These are phyloP conservation scores for Aspergillus egyptiacus DNA, from an alignment of 495 filamentous ascomycete species.

Conservation along the genomic window DNA sequence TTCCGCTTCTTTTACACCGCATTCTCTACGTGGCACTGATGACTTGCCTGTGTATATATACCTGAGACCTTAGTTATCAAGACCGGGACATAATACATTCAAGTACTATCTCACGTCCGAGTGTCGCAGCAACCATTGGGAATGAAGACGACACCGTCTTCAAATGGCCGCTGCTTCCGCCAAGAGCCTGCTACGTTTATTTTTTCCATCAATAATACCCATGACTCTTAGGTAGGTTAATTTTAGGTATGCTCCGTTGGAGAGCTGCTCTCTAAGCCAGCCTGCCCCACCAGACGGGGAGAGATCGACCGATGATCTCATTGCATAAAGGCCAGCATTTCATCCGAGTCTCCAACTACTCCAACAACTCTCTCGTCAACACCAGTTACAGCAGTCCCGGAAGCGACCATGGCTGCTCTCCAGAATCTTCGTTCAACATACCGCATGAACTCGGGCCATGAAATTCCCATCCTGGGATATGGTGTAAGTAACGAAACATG, in stretches of 20 bases:
- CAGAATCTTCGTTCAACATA: slow-evolving; percentile 29
- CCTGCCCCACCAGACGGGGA: not conserved
- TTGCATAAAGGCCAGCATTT: slow-evolving; percentile 1
- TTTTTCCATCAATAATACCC: slow-evolving; percentile 6
- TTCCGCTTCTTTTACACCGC: not conserved
- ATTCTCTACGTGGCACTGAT: slow-evolving; percentile 1
- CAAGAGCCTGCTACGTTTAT: not conserved
- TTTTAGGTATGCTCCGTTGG: not conserved
- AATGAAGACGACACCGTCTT: too few species aligned
- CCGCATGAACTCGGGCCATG: slow-evolving; percentile 64
- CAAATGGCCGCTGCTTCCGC: not conserved
- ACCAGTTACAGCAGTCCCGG: not conserved
- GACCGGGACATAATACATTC: not conserved
- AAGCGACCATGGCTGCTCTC: slow-evolving; percentile 24
- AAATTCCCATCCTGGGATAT: slow-evolving; percentile 72
- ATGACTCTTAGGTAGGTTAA: not conserved
- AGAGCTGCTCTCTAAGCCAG: not conserved
- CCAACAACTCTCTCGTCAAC: not conserved
- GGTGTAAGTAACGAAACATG: slow-evolving; percentile 47
- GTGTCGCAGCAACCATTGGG: too few species aligned
- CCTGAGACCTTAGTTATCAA: not conserved
- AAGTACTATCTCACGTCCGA: not conserved
- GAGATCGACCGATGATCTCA: slow-evolving; percentile 2
- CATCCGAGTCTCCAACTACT: not conserved
- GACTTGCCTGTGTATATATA: slow-evolving; percentile 9